Conservation (phyloP, 805 yeast species). For the Huiozyma sinensis region DNA sequence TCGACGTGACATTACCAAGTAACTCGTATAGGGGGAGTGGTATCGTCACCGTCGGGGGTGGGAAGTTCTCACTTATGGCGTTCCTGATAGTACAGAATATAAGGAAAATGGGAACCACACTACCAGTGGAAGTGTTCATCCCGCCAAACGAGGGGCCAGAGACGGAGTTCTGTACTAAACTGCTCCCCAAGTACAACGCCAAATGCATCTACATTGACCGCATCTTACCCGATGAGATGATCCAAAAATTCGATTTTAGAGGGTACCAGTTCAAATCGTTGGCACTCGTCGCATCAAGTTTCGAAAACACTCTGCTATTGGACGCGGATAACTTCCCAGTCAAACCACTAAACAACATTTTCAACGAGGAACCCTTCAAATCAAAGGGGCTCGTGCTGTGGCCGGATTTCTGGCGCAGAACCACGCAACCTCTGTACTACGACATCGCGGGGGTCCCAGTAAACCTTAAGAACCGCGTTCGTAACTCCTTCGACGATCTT, state of each 20-base stretch:
- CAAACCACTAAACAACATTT: slow-evolving; percentile 49
- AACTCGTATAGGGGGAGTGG: slow-evolving; percentile 31
- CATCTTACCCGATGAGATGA: slow-evolving; percentile 39
- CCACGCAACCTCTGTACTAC: slow-evolving; percentile 67
- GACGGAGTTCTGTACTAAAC: slow-evolving; percentile 44
- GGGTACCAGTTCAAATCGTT: slow-evolving; percentile 64
- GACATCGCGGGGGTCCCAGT: slow-evolving; percentile 54
- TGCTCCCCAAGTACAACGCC: slow-evolving; percentile 45
- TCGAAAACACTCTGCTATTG: slow-evolving; percentile 59
- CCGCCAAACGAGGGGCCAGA: slow-evolving; percentile 58
- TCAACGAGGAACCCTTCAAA: slow-evolving; percentile 48
- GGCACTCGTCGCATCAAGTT: slow-evolving; percentile 62
- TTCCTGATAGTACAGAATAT: slow-evolving; percentile 53
- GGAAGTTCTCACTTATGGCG: slow-evolving; percentile 62
- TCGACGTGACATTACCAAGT: slow-evolving; percentile 12
- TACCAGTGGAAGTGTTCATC: slow-evolving; percentile 70
- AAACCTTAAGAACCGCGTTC: slow-evolving; percentile 31
- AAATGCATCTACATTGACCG: slow-evolving; percentile 57
- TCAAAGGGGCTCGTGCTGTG: slow-evolving; percentile 48
- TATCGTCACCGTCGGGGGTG: slow-evolving; percentile 67
- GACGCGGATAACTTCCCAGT: slow-evolving; percentile 76
- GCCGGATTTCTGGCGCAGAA: slow-evolving; percentile 88
- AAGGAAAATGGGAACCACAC: slow-evolving; percentile 43
- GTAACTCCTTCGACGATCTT: slow-evolving; percentile 29
- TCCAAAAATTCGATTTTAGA: slow-evolving; percentile 33